Evolutionary conservation across 257 asterid species (phyloP).

Genomic region (Nicotiana obtusifolia): DNA sequence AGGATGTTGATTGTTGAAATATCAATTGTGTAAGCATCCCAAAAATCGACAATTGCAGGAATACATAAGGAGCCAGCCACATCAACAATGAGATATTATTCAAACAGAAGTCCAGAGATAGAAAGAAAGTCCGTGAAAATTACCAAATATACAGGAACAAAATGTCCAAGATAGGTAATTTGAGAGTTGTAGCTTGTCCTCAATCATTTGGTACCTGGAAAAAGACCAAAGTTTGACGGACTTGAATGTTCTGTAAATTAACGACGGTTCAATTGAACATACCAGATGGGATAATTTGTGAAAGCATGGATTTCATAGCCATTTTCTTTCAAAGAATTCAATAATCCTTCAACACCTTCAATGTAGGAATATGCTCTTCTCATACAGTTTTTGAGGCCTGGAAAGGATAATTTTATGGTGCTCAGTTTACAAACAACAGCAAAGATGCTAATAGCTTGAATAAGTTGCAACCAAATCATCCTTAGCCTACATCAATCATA

Average conservation of each 20-base stretch:
- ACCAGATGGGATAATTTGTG: conserved; percentile 95
- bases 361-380: conserved; percentile 64
- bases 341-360: conserved; percentile 72
- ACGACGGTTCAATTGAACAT: conserved; percentile 14
- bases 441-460: not conserved
- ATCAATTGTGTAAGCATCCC: not conserved
- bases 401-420: conserved; percentile 8
- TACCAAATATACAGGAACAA: conserved; percentile 90
- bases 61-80: not conserved
- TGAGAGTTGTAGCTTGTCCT: conserved; percentile 76
- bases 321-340: conserved; percentile 53
- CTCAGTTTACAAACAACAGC: not conserved
- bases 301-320: conserved; percentile 87
- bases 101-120: not conserved
- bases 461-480: not conserved
- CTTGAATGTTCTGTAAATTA: not conserved
- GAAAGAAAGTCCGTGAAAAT: not conserved
- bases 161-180: conserved; percentile 90
- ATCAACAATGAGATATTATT: not conserved
- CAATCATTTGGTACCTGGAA: conserved; percentile 80
- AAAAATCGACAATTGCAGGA: not conserved
- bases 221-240: conserved; percentile 1
- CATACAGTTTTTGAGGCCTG: conserved; percentile 88
- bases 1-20: not conserved
- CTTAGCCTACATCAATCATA: not conserved